Evolutionary conservation across 148 eudicot genomes (phyloP).

Genomic region (Rhododendron mucronatum): DNA sequence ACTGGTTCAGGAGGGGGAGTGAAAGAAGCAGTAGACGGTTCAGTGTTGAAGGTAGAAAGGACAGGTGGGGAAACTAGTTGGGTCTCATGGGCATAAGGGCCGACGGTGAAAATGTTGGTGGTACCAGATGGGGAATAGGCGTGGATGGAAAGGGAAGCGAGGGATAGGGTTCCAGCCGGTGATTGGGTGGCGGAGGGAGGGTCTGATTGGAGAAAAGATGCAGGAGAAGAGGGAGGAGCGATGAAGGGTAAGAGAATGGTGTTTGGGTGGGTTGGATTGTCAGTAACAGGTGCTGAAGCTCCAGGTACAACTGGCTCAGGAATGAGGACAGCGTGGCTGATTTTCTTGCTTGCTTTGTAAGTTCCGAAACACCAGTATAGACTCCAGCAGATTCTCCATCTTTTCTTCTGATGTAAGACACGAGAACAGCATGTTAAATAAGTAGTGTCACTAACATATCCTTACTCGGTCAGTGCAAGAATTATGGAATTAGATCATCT

Average conservation of each 20-base stretch:
- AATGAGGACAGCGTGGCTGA: conserved; percentile 67
- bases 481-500: neutral
- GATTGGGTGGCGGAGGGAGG: conserved; percentile 77
- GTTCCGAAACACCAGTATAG: conserved; percentile 77
- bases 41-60: conserved; percentile 75
- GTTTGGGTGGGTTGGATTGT: conserved; percentile 44
- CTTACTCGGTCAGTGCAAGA: neutral
- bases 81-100: conserved; percentile 92
- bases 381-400: conserved; percentile 89
- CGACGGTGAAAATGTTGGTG: conserved; percentile 55
- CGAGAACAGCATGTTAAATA: conserved; percentile 1
- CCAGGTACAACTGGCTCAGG: conserved; percentile 51
- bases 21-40: conserved; percentile 85
- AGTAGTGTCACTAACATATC: neutral
- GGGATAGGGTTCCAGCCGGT: conserved; percentile 56
- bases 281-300: conserved; percentile 29
- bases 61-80: conserved; percentile 94
- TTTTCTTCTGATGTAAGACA: conserved; percentile 55
- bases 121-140: conserved; percentile 40
- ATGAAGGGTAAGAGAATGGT: conserved; percentile 57
- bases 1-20: conserved; percentile 89
- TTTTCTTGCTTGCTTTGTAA: conserved; percentile 57
- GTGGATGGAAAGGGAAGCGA: conserved; percentile 48
- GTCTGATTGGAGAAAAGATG: conserved; percentile 77
- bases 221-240: conserved; percentile 94